Evolutionary conservation across 73 alveolate genomes (phyloP).

Genomic region (Paramecium sexaurelia): DNA sequence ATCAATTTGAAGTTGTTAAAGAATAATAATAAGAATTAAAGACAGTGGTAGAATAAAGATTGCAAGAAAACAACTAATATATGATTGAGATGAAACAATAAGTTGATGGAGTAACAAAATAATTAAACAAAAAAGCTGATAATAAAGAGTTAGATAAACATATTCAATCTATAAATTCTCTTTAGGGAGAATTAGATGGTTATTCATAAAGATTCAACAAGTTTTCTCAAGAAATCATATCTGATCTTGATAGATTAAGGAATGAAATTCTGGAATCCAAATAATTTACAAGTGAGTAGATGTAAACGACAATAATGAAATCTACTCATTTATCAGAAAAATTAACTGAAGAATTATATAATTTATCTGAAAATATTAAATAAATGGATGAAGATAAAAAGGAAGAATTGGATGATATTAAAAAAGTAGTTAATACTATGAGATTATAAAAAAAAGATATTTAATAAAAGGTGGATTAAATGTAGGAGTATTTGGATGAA

Average conservation of each 20-base stretch:
- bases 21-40: constrained; percentile 34
- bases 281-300: constrained; percentile 33
- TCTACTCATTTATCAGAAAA: constrained; percentile 41
- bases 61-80: not conserved
- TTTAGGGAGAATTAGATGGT: constrained; percentile 19
- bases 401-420: constrained; percentile 56
- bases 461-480: constrained; percentile 8
- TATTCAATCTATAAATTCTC: not conserved
- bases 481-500: constrained; percentile 48
- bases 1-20: not conserved
- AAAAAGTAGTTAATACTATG: constrained; percentile 17
- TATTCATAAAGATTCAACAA: constrained; percentile 1
- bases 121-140: not conserved
- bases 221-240: not conserved
- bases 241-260: not conserved
- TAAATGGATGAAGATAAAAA: constrained; percentile 62
- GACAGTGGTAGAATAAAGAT: not conserved
- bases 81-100: not conserved
- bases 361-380: constrained; percentile 56
- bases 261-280: constrained; percentile 33
- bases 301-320: constrained; percentile 51
- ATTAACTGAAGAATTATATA: constrained; percentile 58
- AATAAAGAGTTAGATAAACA: constrained; percentile 1
- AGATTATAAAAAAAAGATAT: constrained; percentile 35
- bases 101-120: not conserved